A percentile compares a stretch with the other conserved stretches of the same genome.
Conservation (phyloP, 1,284 basidiomycete genomes). For the Trichosporon sp. region DNA sequence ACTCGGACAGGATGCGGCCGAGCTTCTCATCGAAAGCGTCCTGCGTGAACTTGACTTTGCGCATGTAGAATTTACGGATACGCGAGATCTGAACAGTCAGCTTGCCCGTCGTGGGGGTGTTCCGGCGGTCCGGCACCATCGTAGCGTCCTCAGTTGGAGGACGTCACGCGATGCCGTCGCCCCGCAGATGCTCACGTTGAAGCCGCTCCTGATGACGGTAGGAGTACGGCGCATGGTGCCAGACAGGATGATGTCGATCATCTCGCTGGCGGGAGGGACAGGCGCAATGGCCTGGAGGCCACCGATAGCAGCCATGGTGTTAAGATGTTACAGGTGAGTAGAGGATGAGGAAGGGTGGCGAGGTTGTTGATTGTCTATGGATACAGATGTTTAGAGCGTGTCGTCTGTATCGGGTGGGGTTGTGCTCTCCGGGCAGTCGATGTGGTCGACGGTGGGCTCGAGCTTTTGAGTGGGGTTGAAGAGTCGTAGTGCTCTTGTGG, state of each 20-base stretch:
- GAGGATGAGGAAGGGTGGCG: background rate
- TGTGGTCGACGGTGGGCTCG: background rate
- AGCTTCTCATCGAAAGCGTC: constrained; percentile 97
- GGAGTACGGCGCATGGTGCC: constrained; percentile 83
- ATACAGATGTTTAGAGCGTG: background rate
- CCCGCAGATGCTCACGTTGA: background rate
- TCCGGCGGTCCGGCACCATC: background rate
- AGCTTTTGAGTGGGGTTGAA: background rate
- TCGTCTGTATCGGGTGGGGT: background rate
- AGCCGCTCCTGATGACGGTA: constrained; percentile 65
- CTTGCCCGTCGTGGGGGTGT: background rate
- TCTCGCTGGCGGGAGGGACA: constrained; percentile 90
- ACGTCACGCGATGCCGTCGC: background rate
- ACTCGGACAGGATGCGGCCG: constrained; percentile 86
- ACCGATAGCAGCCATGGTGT: constrained; percentile 20
- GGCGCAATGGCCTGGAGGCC: constrained; percentile 93
- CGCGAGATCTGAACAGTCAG: constrained; percentile 80
- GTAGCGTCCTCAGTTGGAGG: background rate
- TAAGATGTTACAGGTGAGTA: background rate
- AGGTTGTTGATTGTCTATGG: background rate
- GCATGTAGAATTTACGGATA: constrained; percentile 75
- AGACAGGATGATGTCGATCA: constrained; percentile 93
- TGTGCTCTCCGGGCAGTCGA: background rate
- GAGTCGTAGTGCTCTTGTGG: background rate
- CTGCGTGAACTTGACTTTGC: constrained; percentile 99